phyloP scores from a whole-genome alignment of 1,139 yeast genomes.

The Candida sojae region DNA sequence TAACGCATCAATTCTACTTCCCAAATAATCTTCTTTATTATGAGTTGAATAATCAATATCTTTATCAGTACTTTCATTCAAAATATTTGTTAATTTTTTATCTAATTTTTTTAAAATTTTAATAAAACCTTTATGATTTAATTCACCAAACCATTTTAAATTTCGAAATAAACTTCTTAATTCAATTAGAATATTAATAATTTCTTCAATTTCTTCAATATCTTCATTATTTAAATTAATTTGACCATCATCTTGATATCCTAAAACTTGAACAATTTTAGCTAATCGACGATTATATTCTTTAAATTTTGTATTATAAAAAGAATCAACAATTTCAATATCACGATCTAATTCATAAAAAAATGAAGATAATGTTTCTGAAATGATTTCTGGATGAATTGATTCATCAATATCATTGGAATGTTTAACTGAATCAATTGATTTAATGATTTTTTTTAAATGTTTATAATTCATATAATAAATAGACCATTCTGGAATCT shows the following conservation, averaged over 20 bases:
- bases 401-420: constrained; percentile 28
- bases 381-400: constrained; percentile 24
- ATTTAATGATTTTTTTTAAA: constrained; percentile 77
- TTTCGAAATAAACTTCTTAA: constrained; percentile 77
- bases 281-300: constrained; percentile 75
- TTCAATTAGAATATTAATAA: constrained; percentile 74
- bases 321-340: constrained; percentile 77
- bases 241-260: constrained; percentile 25
- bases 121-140: constrained; percentile 85
- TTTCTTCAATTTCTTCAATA: constrained; percentile 74
- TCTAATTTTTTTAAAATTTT: constrained; percentile 91
- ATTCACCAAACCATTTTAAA: constrained; percentile 90
- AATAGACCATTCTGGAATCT: constrained; percentile 90
- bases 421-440: constrained; percentile 37
- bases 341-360: constrained; percentile 80
- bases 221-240: constrained; percentile 37
- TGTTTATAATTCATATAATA: constrained; percentile 85
- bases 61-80: constrained; percentile 10
- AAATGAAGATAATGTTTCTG: constrained; percentile 56
- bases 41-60: constrained; percentile 47
- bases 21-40: constrained; percentile 66
- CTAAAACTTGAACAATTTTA: constrained; percentile 41
- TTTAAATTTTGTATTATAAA: constrained; percentile 68
- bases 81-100: constrained; percentile 57
- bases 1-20: constrained; percentile 70